Percentiles rank a stretch among this genome's conserved stretches.
phyloP scores from a whole-genome alignment of 345 rosid species.

The Physaria fendleri region DNA sequence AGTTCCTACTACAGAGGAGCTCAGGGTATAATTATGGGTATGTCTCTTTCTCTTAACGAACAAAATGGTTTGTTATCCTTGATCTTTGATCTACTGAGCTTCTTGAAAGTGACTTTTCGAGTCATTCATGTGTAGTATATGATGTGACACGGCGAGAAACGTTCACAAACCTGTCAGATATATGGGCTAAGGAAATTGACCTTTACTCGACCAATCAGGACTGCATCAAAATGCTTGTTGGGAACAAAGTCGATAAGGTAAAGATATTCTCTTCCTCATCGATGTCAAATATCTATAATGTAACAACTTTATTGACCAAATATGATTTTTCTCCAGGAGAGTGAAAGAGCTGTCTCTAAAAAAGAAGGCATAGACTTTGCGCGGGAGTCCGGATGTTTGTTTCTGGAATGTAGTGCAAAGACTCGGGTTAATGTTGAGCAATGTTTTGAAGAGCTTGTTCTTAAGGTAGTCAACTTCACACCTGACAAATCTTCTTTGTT shows the following conservation, averaged over 20 bases:
- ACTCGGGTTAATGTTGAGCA: conserved; percentile 85
- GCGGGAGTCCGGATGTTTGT: conserved; percentile 83
- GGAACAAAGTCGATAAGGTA: conserved; percentile 95
- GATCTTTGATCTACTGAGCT: not conserved
- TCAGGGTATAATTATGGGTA: conserved; percentile 94
- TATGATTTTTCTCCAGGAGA: conserved; percentile 50
- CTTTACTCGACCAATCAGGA: conserved; percentile 87
- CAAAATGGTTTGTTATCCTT: not conserved
- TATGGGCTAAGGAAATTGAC: conserved; percentile 96
- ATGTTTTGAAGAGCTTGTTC: conserved; percentile 95
- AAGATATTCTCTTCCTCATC: not conserved
- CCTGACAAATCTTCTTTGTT: not conserved
- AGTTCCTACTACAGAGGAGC: conserved; percentile 98
- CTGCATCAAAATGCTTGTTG: conserved; percentile 96
- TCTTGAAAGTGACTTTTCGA: not conserved
- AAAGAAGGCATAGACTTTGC: conserved; percentile 90
- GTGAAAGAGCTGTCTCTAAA: conserved; percentile 85
- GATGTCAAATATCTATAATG: not conserved
- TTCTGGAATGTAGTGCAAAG: conserved; percentile 93
- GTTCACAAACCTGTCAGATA: conserved; percentile 79
- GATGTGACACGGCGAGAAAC: conserved; percentile 90
- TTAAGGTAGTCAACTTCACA: conserved; percentile 44
- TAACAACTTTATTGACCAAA: not conserved
- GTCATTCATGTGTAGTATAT: conserved; percentile 43
- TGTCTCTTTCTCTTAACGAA: not conserved